Percentiles rank a stretch among this genome's conserved stretches.
phyloP scores from a whole-genome alignment of 2,329 filamentous ascomycete genomes.

The Hypoxylon sp. region DNA sequence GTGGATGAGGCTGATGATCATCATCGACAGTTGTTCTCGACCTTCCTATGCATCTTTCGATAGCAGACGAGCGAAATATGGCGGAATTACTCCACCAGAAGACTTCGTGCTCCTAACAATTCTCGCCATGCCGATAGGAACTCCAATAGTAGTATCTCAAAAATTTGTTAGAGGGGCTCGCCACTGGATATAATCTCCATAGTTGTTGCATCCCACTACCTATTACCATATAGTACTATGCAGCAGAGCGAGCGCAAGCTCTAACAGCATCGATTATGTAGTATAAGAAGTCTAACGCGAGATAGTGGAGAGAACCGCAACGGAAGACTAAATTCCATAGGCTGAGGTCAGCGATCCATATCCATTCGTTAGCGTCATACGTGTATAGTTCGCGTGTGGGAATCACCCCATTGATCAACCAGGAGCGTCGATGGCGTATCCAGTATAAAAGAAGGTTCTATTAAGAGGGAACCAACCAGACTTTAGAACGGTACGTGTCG shows the following conservation, averaged over 20 bases:
- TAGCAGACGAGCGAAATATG: not conserved
- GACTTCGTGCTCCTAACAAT: not conserved
- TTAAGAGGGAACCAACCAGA: slow-evolving; percentile 7
- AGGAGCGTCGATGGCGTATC: slow-evolving; percentile 6
- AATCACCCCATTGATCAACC: slow-evolving; percentile 28
- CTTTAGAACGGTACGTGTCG: slow-evolving; percentile 2
- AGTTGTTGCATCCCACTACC: not conserved
- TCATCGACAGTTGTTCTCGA: slow-evolving; percentile 8
- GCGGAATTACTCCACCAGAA: not conserved
- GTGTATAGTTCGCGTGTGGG: slow-evolving; percentile 10
- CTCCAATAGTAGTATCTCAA: slow-evolving; percentile 1
- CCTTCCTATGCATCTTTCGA: not conserved
- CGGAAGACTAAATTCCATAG: slow-evolving; percentile 10
- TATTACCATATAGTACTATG: slow-evolving; percentile 9
- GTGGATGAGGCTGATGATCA: slow-evolving; percentile 9
- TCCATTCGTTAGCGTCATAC: slow-evolving; percentile 9
- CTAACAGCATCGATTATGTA: slow-evolving; percentile 1
- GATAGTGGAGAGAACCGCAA: slow-evolving; percentile 22
- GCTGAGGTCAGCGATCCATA: slow-evolving; percentile 13
- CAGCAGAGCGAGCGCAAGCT: slow-evolving; percentile 8
- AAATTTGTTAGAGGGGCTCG: slow-evolving; percentile 9
- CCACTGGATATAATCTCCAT: slow-evolving; percentile 10
- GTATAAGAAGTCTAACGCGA: slow-evolving; percentile 14
- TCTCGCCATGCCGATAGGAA: not conserved
- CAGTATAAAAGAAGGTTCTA: slow-evolving; percentile 9